A percentile compares a stretch with the other conserved stretches of the same genome.
phyloP scores from a whole-genome alignment of 2,329 filamentous ascomycete genomes.

The Fusarium sp. region DNA sequence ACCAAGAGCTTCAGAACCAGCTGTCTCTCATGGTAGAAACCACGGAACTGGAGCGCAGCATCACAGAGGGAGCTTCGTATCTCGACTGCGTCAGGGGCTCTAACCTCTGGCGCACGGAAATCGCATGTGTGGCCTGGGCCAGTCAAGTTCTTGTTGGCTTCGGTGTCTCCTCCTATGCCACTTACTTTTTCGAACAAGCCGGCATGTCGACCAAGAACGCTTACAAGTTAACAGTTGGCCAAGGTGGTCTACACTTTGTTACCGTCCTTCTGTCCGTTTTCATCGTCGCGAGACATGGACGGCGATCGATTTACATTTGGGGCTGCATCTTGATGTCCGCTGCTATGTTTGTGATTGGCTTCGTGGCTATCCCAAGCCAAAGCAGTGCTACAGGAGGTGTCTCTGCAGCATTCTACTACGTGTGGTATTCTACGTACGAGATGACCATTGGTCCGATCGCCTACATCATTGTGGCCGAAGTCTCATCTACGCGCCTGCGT shows the following conservation, averaged over 20 bases:
- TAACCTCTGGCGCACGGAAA: conserved; percentile 51
- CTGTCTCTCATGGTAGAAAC: conserved; percentile 56
- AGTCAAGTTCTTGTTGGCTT: not conserved
- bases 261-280: not conserved
- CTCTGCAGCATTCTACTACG: not conserved
- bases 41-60: conserved; percentile 27
- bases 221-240: not conserved
- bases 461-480: conserved; percentile 8
- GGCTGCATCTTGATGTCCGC: not conserved
- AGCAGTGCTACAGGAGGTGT: not conserved
- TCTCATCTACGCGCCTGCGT: not conserved
- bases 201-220: not conserved
- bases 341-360: not conserved
- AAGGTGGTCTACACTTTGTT: not conserved
- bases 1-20: not conserved
- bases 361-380: not conserved
- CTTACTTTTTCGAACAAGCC: not conserved
- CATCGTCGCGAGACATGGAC: not conserved
- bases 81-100: conserved; percentile 52
- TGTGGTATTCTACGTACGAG: not conserved
- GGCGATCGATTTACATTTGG: not conserved
- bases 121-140: conserved; percentile 46
- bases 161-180: not conserved
- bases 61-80: not conserved
- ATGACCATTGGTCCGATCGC: not conserved